Evolutionary conservation across 1,284 basidiomycete genomes (phyloP), one percentile per base, ranked within the genome.

Genomic region (Phlebopus sp.): DNA sequence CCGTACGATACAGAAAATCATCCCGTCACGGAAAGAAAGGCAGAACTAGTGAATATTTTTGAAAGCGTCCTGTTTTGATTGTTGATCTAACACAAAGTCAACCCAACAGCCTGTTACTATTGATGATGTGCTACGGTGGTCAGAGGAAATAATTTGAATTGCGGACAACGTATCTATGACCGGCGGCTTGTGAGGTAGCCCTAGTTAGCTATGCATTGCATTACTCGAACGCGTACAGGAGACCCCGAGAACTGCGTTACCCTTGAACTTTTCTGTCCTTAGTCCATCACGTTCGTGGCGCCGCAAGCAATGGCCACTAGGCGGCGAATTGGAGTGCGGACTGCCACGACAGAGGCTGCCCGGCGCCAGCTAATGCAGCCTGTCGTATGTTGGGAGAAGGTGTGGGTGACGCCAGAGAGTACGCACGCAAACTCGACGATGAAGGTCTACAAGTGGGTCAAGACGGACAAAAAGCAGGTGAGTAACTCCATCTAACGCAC

Each of bases 291-390:
- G 7, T 39, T 21, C 23, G n/a, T 15, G 11, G 14, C n/a, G 18
- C 14, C 42, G 18, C 21, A 17, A 23, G 23, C 15, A 54, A 89
- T 89, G 86, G 73, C 86, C 32, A 84, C 82, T 19, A 73, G 80
- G 64, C 73, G 86, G 54, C 78, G 84, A 62, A 84, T 89, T 42
- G 86, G 86, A 3, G 81, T 90, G 54, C 86, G 81, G 59, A 73
- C 75, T 29, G 82, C 84, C 30, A 84, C 82, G 32, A 85, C 86
- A 2, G 87, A 90, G 66, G 84, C 85, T 43, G 86, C 86, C 32
- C 77, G 87, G 25, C 74, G 86, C 50, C 84, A 88, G 66, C 72
- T 90, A 17, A 90, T 90, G 85, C 82, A 86, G 58, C 87, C 86
- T 5, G 87, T 89, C 25, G 77, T 76, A 34, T 85, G 81, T 53